phyloP scores from a whole-genome alignment of 108 stramenopile species.

The Nitzschia sp. region DNA sequence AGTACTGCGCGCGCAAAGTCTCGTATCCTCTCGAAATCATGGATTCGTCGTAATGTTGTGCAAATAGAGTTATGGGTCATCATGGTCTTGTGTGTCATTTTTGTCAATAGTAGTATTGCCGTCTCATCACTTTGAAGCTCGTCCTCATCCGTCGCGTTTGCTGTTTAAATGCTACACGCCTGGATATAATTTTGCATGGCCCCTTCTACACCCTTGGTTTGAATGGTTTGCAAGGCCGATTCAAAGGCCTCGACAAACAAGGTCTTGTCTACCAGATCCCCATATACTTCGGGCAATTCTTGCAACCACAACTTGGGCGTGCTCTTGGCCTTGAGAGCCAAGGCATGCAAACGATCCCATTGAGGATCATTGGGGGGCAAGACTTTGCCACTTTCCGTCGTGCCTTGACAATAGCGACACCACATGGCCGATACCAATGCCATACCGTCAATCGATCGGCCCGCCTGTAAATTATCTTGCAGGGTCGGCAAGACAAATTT shows the following conservation, averaged over 20 bases:
- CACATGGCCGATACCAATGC: constrained; percentile 27
- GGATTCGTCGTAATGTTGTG: no score
- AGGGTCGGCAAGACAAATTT: constrained; percentile 23
- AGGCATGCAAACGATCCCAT: constrained; percentile 19
- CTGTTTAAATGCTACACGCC: no score
- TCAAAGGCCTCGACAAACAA: neutral
- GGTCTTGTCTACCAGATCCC: neutral
- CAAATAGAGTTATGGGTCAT: no score
- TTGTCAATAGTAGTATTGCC: no score
- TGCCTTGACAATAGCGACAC: constrained; percentile 31
- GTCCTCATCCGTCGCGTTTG: no score
- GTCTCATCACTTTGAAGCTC: no score
- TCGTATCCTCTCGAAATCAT: no score
- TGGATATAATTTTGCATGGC: neutral
- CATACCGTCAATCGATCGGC: constrained; percentile 16
- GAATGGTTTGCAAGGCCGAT: neutral
- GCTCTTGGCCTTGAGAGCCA: constrained; percentile 4
- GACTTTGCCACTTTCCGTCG: constrained; percentile 10
- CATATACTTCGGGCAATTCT: constrained; percentile 20
- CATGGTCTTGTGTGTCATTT: no score
- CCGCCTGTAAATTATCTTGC: constrained; percentile 2
- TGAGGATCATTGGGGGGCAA: constrained; percentile 21
- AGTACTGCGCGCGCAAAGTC: no score
- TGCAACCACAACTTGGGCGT: constrained; percentile 14
- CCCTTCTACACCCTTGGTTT: neutral